Base-by-base conservation (phyloP, 805 yeast species). In the Teunomyces funiuensis region DNA sequence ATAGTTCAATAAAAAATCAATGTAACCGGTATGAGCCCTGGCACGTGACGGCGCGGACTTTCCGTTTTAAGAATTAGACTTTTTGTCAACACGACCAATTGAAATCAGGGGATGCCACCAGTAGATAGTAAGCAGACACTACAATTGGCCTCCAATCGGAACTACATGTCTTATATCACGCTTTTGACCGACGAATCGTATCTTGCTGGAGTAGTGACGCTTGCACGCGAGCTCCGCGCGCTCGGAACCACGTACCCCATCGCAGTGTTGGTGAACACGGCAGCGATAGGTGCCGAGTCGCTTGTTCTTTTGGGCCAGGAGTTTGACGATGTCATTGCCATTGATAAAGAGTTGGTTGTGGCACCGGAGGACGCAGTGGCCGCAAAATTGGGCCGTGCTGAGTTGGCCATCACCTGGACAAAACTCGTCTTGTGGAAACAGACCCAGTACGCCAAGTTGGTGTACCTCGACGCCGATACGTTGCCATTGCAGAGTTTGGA, bases 151-250 rank as follows among this genome's bases (percentile, higher is more conserved):
- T n/a, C n/a, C n/a, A n/a, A n/a, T n/a, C n/a, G n/a, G n/a, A n/a
- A n/a, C 10, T 19, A 59, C 6, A 29, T 29, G 34, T 31, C 65
- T 6, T 61, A 49, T 46, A 60, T 62, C 17, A 61, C 72, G 13
- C 50, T 69, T 3, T 50, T 69, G 23, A 50, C 66, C 14, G 59
- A 58, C 42, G 53, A 65, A 26, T 40, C 53, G 2, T 69, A 69
- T 44, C 45, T 69, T 9, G 69, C 74, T 0, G 74, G 74, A 4
- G 57, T 64, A 3, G 45, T 69, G 11, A 51, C 62, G 1, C 47
- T 67, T 26, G 62, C 55, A 5, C 39, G 52, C 19, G 54, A 67
- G 4, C 41, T 67, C 33, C 44, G 38, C 18, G 44, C 45, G 15
- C 46, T 45, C 22, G 33, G 50, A 6, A 51, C 63, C 17, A 33